Evolutionary conservation across 192 early-diverging fungal species (phyloP).

Genomic region (Linnemannia schmuckeri): DNA sequence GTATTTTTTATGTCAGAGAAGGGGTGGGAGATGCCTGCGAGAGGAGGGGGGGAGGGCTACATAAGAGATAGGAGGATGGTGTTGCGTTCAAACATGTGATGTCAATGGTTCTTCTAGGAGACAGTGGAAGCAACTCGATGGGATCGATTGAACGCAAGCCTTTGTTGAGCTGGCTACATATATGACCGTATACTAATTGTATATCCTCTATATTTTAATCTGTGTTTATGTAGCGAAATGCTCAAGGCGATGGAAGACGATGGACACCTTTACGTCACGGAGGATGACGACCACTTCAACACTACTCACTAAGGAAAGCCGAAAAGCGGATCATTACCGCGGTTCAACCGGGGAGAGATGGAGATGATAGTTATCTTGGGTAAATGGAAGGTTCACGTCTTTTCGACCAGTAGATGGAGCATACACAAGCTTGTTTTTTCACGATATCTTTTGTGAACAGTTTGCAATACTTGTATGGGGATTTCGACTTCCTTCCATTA

Average conservation of each 20-base stretch:
- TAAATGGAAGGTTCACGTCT: no score
- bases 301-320: slow-evolving; percentile 27
- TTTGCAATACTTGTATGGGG: no score
- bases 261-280: slow-evolving; percentile 76
- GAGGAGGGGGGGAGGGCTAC: neutral
- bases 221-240: slow-evolving; percentile 29
- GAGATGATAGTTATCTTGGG: neutral
- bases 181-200: neutral
- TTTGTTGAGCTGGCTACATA: neutral
- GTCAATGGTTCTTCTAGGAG: neutral
- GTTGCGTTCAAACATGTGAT: neutral
- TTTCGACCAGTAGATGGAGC: no score
- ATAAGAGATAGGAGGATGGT: neutral
- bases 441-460: no score
- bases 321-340: neutral
- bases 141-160: neutral
- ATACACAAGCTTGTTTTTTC: no score
- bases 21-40: neutral
- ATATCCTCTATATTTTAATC: neutral
- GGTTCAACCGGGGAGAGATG: neutral
- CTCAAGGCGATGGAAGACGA: slow-evolving; percentile 70
- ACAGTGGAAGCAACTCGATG: slow-evolving; percentile 5
- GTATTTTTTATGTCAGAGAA: neutral
- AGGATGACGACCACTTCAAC: slow-evolving; percentile 77
- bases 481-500: no score